Conservation (phyloP, 345 rosid genomes). For the Anacardium occidentale region DNA sequence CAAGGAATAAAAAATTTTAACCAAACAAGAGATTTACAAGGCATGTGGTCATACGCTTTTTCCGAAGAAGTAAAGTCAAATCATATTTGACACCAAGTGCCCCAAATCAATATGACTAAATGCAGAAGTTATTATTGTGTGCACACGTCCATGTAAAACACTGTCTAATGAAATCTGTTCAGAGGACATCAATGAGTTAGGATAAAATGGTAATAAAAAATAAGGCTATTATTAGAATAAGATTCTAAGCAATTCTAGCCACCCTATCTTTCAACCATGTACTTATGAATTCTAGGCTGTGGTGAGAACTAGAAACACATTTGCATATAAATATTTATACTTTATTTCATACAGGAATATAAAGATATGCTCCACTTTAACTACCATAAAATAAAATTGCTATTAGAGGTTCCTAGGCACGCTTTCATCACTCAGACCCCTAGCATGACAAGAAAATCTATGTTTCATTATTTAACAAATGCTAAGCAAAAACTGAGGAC, state of each 20-base stretch:
- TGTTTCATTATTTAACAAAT: slow-evolving; percentile 3
- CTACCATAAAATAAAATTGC: background rate
- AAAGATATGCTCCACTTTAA: background rate
- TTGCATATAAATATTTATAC: background rate
- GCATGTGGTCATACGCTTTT: slow-evolving; percentile 46
- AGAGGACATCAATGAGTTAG: slow-evolving; percentile 28
- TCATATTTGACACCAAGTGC: slow-evolving; percentile 76
- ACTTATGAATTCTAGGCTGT: background rate
- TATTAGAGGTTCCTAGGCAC: background rate
- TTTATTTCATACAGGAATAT: background rate
- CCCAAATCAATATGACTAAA: slow-evolving; percentile 72
- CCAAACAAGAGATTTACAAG: slow-evolving; percentile 19
- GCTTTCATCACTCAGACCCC: background rate
- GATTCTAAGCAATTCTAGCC: background rate
- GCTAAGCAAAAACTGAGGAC: slow-evolving; percentile 22
- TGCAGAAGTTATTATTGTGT: slow-evolving; percentile 73
- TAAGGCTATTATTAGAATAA: background rate
- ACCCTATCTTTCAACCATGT: background rate
- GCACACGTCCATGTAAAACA: slow-evolving; percentile 58
- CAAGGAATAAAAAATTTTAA: slow-evolving; percentile 1
- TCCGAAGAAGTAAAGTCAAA: slow-evolving; percentile 94
- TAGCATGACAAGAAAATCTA: slow-evolving; percentile 9
- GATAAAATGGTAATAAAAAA: background rate
- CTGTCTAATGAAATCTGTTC: slow-evolving; percentile 84
- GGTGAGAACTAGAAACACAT: slow-evolving; percentile 1